Evolutionary conservation across 2,329 filamentous ascomycete genomes (phyloP), one percentile per base, ranked within the genome.

Genomic region (Aspergillus amoenus): DNA sequence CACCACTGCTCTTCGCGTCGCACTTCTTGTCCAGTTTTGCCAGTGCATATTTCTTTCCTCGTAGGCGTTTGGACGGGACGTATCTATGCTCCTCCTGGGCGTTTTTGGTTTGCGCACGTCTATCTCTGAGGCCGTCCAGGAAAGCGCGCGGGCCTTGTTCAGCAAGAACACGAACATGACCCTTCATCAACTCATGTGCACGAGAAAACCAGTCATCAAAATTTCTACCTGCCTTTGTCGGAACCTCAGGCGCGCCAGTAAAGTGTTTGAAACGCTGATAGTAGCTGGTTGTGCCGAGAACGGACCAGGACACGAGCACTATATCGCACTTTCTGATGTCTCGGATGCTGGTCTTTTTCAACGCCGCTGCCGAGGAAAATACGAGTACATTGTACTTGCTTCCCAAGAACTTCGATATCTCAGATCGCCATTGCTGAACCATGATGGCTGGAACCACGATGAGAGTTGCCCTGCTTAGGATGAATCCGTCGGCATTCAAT

Each of bases 371-470:
- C 0, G 59, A 73, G 15, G 73, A 71, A 43, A 87, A 75, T 1
- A 76, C 59, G 1, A 84, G 45, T 3, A 86, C 70, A 2, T 71
- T 73, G 63, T 79, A 79, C 5, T 68, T 68, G 0, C 54, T 60
- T 3, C 70, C 75, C 3, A 83, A 67, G 64, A 82, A 85, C 50
- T 82, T 82, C 2, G 63, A 47, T 13, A 84, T 78, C 60, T 89
- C 86, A 0, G 69, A 65, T 8, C 66, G 64, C 87, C 87, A 89
- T 65, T 89, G 87, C 5, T 74, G 64, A 1, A 81, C 70, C 5
- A 89, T 73, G 48, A 82, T 80, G 0, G 68, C 59, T 0, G 86
- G 86, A 6, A 84, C 82, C 0, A 89, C 67, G 27, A 88, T 80
- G 3, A 89, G 66, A 0, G 85, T 88, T 4, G 84, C 86, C 15